Evolutionary conservation across 2,329 filamentous ascomycete genomes (phyloP).

Genomic region (Cladophialophora psammophila): DNA sequence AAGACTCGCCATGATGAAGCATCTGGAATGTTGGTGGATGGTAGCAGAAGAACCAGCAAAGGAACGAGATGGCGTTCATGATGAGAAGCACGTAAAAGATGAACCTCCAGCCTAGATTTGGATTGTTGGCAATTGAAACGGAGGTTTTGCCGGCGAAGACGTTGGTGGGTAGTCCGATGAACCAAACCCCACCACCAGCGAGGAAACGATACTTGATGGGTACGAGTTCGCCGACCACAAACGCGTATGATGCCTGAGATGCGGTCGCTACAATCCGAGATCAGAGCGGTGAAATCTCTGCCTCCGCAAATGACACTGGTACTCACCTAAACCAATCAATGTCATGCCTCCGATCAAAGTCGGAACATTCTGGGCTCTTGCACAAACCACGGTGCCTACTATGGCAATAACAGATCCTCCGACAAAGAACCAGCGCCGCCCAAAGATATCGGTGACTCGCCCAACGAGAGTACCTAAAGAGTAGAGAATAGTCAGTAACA

Average conservation of each 20-base stretch:
- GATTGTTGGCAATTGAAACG: constrained; percentile 48
- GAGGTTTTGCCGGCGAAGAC: constrained; percentile 54
- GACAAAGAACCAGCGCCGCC: constrained; percentile 47
- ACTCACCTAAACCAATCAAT: neutral
- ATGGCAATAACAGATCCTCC: constrained; percentile 44
- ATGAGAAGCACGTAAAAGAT: constrained; percentile 59
- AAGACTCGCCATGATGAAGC: constrained; percentile 46
- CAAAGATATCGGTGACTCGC: constrained; percentile 48
- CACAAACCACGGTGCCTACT: constrained; percentile 50
- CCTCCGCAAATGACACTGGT: no score
- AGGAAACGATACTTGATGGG: constrained; percentile 49
- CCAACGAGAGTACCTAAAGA: constrained; percentile 35
- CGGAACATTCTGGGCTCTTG: constrained; percentile 47
- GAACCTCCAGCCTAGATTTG: constrained; percentile 56
- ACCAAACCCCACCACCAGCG: constrained; percentile 46
- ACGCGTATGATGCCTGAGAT: constrained; percentile 42
- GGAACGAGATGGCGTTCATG: constrained; percentile 50
- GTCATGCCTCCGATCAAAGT: constrained; percentile 47
- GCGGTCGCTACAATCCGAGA: neutral
- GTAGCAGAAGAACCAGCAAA: constrained; percentile 56
- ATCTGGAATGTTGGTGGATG: constrained; percentile 57
- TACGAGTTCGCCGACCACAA: constrained; percentile 50
- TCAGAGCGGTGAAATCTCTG: no score
- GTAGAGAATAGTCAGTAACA: no score
- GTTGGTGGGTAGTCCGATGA: constrained; percentile 45